phyloP scores from a whole-genome alignment of 2,329 filamentous ascomycete species.

The Colletotrichum lini region DNA sequence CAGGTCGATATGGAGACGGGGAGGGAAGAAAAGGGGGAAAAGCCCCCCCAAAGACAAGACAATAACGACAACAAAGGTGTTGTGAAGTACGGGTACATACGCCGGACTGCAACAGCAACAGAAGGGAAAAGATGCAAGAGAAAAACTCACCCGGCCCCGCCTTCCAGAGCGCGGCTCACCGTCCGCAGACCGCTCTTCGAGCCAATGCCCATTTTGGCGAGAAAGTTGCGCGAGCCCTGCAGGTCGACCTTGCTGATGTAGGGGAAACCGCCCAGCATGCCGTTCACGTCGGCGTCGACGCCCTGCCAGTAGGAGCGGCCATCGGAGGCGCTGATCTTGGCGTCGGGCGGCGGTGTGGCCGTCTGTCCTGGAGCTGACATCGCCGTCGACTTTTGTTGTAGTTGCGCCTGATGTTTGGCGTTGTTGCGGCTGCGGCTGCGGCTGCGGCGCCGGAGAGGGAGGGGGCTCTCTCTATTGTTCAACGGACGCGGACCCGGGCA shows the following conservation, averaged over 20 bases:
- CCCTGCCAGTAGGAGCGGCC: slow-evolving; percentile 64
- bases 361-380: slow-evolving; percentile 2
- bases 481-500: slow-evolving; percentile 16
- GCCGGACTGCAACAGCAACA: background rate
- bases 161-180: slow-evolving; percentile 53
- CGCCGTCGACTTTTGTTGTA: slow-evolving; percentile 4
- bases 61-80: slow-evolving; percentile 4
- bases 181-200: slow-evolving; percentile 51
- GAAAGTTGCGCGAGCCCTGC: slow-evolving; percentile 76
- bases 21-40: no score
- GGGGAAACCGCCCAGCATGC: slow-evolving; percentile 84
- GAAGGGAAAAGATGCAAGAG: slow-evolving; percentile 10
- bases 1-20: slow-evolving; percentile 14
- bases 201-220: slow-evolving; percentile 73
- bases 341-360: slow-evolving; percentile 48
- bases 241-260: slow-evolving; percentile 79
- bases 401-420: background rate
- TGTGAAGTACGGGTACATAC: slow-evolving; percentile 33
- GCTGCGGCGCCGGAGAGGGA: slow-evolving; percentile 13
- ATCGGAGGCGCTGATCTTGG: slow-evolving; percentile 52
- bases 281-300: slow-evolving; percentile 66
- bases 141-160: slow-evolving; percentile 56
- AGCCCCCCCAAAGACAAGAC: no score
- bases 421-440: slow-evolving; percentile 20
- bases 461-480: slow-evolving; percentile 19